Conservation (phyloP, 75 land plant genomes). For the Pinus taeda region DNA sequence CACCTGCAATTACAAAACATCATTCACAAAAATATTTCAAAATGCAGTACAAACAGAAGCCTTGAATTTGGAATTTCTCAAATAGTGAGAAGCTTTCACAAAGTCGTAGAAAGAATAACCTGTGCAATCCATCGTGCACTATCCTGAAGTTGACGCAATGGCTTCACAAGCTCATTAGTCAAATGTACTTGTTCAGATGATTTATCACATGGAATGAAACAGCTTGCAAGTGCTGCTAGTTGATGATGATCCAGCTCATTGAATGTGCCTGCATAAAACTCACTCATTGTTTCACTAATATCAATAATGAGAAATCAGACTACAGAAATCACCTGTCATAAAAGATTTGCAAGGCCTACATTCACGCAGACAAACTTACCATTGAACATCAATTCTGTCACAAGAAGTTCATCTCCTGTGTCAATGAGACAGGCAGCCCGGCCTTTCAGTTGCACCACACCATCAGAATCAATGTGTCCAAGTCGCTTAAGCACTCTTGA, state of each 20-base stretch:
- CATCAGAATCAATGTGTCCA: conserved; percentile 91
- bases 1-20: conserved; percentile 39
- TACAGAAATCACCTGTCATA: neutral
- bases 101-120: conserved; percentile 28
- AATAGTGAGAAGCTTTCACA: neutral
- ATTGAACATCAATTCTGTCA: conserved; percentile 96
- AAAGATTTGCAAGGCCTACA: neutral
- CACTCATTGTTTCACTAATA: neutral
- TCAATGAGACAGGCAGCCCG: conserved; percentile 97
- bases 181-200: conserved; percentile 83
- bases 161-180: conserved; percentile 82
- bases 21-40: conserved; percentile 5
- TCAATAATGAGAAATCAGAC: neutral
- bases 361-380: conserved; percentile 27
- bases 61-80: neutral
- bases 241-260: conserved; percentile 97
- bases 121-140: conserved; percentile 90
- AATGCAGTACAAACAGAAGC: neutral
- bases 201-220: conserved; percentile 90
- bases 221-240: conserved; percentile 89
- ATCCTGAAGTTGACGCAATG: conserved; percentile 87
- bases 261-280: conserved; percentile 64
- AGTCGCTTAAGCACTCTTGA: conserved; percentile 90
- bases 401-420: conserved; percentile 97
- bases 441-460: conserved; percentile 93